Conservation (phyloP, 164 flowering plant species). For the Dillenia turbinata region DNA sequence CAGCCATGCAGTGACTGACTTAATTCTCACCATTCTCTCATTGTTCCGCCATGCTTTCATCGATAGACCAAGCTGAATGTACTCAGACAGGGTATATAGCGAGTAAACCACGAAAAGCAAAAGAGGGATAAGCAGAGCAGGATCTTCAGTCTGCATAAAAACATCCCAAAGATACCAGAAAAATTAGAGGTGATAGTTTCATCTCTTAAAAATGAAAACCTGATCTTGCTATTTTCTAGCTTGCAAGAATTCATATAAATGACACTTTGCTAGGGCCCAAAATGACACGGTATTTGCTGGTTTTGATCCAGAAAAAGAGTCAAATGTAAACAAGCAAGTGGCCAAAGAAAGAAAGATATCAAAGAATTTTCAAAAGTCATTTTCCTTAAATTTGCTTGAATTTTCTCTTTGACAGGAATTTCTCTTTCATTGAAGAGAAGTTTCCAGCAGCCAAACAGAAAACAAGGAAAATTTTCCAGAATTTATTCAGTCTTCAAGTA, state of each 20-base stretch:
- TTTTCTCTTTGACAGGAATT: no score
- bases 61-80: slow-evolving; percentile 18
- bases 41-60: slow-evolving; percentile 51
- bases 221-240: no score
- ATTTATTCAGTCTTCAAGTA: slow-evolving; percentile 28
- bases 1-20: slow-evolving; percentile 32
- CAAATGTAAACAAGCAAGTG: no score
- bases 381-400: no score
- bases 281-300: slow-evolving; percentile 15
- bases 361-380: slow-evolving; percentile 1
- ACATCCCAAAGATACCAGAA: background rate
- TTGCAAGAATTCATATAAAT: slow-evolving; percentile 23
- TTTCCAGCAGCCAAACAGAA: no score
- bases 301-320: slow-evolving; percentile 12
- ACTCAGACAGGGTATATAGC: slow-evolving; percentile 18
- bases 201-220: no score
- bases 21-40: slow-evolving; percentile 35
- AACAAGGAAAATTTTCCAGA: no score
- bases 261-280: no score
- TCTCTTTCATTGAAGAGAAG: slow-evolving; percentile 5
- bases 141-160: slow-evolving; percentile 32
- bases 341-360: background rate
- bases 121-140: slow-evolving; percentile 20
- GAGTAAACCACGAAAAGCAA: background rate
- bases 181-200: no score